Percentiles rank a stretch among this genome's conserved stretches.
phyloP scores from a whole-genome alignment of 1,139 yeast species.

The Pichia sp. region DNA sequence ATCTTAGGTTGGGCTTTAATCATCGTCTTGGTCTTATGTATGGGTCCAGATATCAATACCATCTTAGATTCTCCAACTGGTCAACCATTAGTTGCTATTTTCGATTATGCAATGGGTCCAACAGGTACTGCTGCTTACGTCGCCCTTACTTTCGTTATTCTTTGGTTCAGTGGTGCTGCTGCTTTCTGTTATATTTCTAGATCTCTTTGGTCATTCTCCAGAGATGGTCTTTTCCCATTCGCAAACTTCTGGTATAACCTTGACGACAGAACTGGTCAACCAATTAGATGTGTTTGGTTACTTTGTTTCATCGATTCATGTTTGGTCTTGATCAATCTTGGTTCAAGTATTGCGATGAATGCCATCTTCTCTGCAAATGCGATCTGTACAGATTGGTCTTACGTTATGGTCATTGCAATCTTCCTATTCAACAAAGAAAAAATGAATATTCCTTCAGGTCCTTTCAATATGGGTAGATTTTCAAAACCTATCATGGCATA shows the following conservation, averaged over 20 bases:
- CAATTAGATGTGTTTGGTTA: conserved; percentile 38
- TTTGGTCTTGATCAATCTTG: conserved; percentile 37
- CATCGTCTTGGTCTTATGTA: conserved; percentile 37
- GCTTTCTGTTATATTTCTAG: conserved; percentile 35
- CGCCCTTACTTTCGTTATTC: conserved; percentile 40
- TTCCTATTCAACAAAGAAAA: conserved; percentile 38
- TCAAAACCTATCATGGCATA: conserved; percentile 33
- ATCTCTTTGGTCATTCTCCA: conserved; percentile 38
- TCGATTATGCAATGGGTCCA: conserved; percentile 50
- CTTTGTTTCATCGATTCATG: conserved; percentile 33
- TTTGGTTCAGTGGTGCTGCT: conserved; percentile 38
- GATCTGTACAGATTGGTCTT: conserved; percentile 44
- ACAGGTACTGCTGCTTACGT: conserved; percentile 53
- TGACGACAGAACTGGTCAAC: conserved; percentile 36
- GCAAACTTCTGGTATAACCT: conserved; percentile 36
- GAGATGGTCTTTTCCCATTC: conserved; percentile 43
- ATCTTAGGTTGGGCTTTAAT: conserved; percentile 35
- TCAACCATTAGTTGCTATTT: conserved; percentile 53
- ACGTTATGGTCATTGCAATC: conserved; percentile 39
- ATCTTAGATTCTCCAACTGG: conserved; percentile 39
- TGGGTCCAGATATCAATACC: conserved; percentile 42
- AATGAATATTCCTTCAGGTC: conserved; percentile 38
- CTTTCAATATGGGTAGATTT: conserved; percentile 35
- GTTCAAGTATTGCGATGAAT: conserved; percentile 39
- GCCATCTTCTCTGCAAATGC: conserved; percentile 51